Evolutionary conservation across 2,329 filamentous ascomycete genomes (phyloP), one percentile per base, ranked within the genome.

Genomic region (Cladophialophora exuberans): DNA sequence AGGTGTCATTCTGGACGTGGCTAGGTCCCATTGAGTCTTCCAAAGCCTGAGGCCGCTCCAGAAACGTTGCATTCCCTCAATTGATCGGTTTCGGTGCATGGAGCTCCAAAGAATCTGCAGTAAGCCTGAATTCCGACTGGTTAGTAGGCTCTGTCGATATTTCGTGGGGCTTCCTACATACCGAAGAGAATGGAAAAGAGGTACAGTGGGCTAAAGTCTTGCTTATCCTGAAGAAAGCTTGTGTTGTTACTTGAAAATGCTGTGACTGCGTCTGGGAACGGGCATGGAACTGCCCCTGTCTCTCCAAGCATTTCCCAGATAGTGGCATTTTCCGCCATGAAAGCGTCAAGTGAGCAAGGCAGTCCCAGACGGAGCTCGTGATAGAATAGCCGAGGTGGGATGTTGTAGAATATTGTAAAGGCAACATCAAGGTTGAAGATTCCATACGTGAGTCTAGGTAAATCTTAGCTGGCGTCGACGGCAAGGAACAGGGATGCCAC

Each of bases 341-440:
- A 41, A 9, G 17, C 38, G 13, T 41, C 38, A 6, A 11, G 9
- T 6, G 38, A 41, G 38, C 38, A 41, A 10, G 38, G 38, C 6
- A 6, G n/a, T 3, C 38, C 13, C n/a, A 50, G 4, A 2, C 42
- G 47, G 6, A 50, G 4, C 17, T 50, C 47, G 23, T 50, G 33
- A n/a, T 17, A 39, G 33, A 50, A 50, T 7, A 50, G 17, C 4
- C 47, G 47, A 17, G 47, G 47, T 18, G 17, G 9, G 4, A 13
- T 1, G 26, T 18, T 35, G 22, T 50, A 50, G 18, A 50, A 30
- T 7, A 41, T 50, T 25, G 33, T 50, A 41, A 50, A 41, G 22
- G 33, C 35, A 13, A 50, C 47, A 11, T 50, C 47, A 26, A 50
- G 35, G 13, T 50, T 2, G 22, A 41, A 50, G 18, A 50, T 50